Base-by-base conservation (phyloP, 2,329 filamentous ascomycete genomes). In the Herpotrichia juniperi region DNA sequence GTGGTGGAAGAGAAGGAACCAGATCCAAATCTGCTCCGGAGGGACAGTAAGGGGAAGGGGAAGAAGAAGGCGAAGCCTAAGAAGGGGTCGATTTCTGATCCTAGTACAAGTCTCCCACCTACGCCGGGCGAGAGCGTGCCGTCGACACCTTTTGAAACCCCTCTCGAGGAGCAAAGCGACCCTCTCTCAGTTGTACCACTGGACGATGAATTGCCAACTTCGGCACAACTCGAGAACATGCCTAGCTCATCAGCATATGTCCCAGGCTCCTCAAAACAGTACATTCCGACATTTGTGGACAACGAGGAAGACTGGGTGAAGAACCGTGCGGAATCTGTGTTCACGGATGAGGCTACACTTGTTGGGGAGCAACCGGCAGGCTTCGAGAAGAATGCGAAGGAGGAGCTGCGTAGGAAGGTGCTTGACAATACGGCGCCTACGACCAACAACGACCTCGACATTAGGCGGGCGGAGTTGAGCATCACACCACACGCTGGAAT, bases 251-350 rank as follows among this genome's bases (percentile, higher is more conserved):
- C 60, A 12, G 57, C 57, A 14, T 60, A 59, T 44, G 42, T 64
- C 10, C 66, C 66, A 24, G 37, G 54, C 22, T 49, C 52, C 0
- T 55, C 60, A 12, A n/a, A n/a, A n/a, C 58, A 58, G 14, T 59
- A 59, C 45, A 44, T 64, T 9, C 67, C 66, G 0, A 65, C 60
- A 1, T 71, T 70, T 30, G 53, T 65, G 11, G 64, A 69, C 4
- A 64, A 71, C 22, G 68, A 72, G 50, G 61, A 68, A 10, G 64
- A 68, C 3, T 72, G 69, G 69, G 53, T 42, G 3, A 63, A 64
- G 44, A 61, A 64, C 28, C 61, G 54, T 5, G 50, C 59, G 1
- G 65, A 62, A 28, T 67, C 66, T 1, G 32, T 62, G 16, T 49
- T 64, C 43, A 67, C 65, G 1, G 67, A 71, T 44, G 67, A 68